phyloP scores from a whole-genome alignment of 2,329 filamentous ascomycete genomes.

The Davidsoniella australis region DNA sequence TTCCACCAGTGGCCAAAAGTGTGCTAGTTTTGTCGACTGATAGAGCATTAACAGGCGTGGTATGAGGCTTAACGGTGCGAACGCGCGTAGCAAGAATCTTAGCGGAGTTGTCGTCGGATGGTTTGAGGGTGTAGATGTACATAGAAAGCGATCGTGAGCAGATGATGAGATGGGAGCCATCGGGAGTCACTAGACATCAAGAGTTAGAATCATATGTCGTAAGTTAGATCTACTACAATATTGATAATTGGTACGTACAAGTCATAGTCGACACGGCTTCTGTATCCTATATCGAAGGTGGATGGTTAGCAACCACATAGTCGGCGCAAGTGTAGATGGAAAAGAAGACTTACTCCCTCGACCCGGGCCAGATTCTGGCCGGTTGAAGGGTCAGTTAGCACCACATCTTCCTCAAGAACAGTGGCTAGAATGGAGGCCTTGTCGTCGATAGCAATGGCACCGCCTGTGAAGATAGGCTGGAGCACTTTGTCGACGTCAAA shows the following conservation, averaged over 20 bases:
- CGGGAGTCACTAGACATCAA: constrained; percentile 53
- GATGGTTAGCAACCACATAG: constrained; percentile 15
- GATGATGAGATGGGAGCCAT: constrained; percentile 70
- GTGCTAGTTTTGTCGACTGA: constrained; percentile 78
- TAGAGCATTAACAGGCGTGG: constrained; percentile 67
- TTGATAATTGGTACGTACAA: constrained; percentile 24
- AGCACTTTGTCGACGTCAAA: constrained; percentile 74
- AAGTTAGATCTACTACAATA: constrained; percentile 11
- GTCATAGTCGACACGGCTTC: constrained; percentile 63
- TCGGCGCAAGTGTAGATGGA: background rate
- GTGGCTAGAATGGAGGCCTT: constrained; percentile 71
- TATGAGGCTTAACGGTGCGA: constrained; percentile 75
- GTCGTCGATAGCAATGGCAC: constrained; percentile 67
- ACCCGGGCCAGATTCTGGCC: constrained; percentile 69
- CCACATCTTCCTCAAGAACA: constrained; percentile 77
- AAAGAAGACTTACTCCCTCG: constrained; percentile 49
- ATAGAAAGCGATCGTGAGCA: constrained; percentile 94
- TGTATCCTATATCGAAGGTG: constrained; percentile 39
- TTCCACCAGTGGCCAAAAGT: constrained; percentile 77
- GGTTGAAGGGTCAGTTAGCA: constrained; percentile 70
- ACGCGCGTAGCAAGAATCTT: constrained; percentile 49
- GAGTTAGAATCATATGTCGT: background rate
- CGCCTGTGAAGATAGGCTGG: constrained; percentile 86
- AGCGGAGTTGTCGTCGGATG: constrained; percentile 33
- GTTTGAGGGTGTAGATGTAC: constrained; percentile 66